Conservation (phyloP, 805 yeast species). For the Teunomyces gatunensis region DNA sequence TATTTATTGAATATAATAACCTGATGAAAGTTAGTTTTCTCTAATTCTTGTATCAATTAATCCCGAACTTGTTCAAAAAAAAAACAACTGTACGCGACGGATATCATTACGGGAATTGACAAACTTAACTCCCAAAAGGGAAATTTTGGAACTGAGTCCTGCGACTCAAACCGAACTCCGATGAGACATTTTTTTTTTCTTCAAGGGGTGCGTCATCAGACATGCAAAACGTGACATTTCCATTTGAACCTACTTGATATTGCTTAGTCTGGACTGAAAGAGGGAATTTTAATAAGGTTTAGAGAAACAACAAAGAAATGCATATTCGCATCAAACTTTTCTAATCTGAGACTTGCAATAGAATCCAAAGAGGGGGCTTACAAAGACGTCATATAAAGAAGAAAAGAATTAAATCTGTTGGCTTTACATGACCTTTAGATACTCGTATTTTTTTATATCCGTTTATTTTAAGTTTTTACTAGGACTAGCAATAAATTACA, state of each 20-base stretch:
- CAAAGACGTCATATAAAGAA: not conserved
- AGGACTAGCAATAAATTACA: conserved; percentile 1
- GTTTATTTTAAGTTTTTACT: not conserved
- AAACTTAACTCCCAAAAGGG: not conserved
- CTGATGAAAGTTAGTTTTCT: too few relatives aligned
- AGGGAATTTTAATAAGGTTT: not conserved
- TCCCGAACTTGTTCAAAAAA: too few relatives aligned
- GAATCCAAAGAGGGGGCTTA: not conserved
- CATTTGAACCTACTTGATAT: not conserved
- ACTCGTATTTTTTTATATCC: not conserved
- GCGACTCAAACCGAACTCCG: not conserved
- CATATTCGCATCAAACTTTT: not conserved
- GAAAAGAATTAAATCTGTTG: not conserved
- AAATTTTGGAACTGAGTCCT: not conserved
- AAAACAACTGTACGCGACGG: too few relatives aligned
- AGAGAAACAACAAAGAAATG: not conserved
- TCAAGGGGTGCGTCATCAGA: not conserved
- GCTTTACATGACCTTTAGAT: not conserved
- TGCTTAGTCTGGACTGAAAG: not conserved
- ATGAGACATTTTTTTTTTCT: not conserved
- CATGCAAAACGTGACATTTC: not conserved
- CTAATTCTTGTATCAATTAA: too few relatives aligned
- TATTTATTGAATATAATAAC: too few relatives aligned
- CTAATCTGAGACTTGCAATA: not conserved
- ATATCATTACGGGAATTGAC: too few relatives aligned